Percentiles rank a stretch among this genome's conserved stretches.
phyloP scores from a whole-genome alignment of 345 rosid genomes.

The Barbarea vulgaris region DNA sequence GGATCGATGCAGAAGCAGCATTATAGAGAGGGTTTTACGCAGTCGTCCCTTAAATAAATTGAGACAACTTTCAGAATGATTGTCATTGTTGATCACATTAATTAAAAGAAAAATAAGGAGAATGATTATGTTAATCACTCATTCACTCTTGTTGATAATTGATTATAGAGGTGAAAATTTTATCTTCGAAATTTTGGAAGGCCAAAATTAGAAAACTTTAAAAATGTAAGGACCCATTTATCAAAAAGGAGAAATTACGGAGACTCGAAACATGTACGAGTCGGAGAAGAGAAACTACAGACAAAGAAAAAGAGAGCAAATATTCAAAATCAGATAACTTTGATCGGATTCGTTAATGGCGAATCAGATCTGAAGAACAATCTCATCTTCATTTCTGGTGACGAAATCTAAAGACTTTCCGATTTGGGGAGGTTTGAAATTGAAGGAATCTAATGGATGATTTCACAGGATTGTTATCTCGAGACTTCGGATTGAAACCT shows the following conservation, averaged over 20 bases:
- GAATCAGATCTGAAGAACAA: constrained; percentile 1
- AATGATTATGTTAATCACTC: too few species aligned
- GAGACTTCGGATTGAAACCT: constrained; percentile 70
- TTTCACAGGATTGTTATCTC: constrained; percentile 57
- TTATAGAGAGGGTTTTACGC: too few species aligned
- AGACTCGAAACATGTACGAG: neutral
- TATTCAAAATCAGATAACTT: neutral
- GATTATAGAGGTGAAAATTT: too few species aligned
- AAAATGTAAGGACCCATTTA: neutral
- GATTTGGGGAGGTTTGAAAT: constrained; percentile 8
- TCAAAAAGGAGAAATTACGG: neutral
- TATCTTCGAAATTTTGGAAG: too few species aligned
- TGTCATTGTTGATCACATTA: too few species aligned
- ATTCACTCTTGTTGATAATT: too few species aligned
- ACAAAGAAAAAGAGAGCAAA: neutral
- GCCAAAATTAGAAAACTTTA: too few species aligned
- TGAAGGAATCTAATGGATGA: constrained; percentile 60
- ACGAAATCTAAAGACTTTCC: neutral
- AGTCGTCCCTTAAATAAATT: too few species aligned
- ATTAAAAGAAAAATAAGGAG: too few species aligned
- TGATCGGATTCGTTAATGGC: constrained; percentile 4
- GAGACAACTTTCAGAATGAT: too few species aligned
- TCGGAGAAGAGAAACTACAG: neutral
- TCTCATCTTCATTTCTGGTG: neutral
- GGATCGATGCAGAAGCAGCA: too few species aligned